Base-by-base conservation (phyloP, 306 rosid genomes). In the Castanea mollissima region DNA sequence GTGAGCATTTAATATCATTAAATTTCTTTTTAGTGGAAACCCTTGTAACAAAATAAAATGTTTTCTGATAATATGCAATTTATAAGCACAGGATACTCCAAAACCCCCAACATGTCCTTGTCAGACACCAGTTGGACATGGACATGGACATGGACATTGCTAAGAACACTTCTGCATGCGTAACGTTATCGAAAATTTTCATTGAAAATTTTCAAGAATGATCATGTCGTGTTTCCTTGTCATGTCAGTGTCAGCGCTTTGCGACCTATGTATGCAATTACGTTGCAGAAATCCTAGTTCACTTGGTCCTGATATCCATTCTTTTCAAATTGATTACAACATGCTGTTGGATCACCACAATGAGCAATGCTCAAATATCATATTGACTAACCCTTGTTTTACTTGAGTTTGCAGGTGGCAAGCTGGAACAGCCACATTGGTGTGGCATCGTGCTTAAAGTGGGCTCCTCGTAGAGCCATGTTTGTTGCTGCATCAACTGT, bases 381-480 rank as follows among this genome's bases (percentile, higher is more conserved):
- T 41, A 41, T 51, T 69, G 78, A 76, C 11, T n/a, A 20, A 27
- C n/a, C 4, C 41, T 34, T n/a, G 71, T 63, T 79, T 80, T 80
- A 57, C 54, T 51, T 82, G 73, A 55, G 46, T 55, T 7, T 52
- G 11, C 74, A 92, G 99, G 96, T 95, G 83, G 94, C 94, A 74
- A 68, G 84, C 87, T 93, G 97, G 99, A 91, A 72, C 87, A 95
- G 97, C 34, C 87, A 89, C 74, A 88, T 95, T 49, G 98, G 99
- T 3, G 96, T 90, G 54, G 89, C 97, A 31, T 95, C 83, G 2
- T 93, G 99, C 93, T 81, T 95, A 89, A 95, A 89, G 81, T 93
- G 99, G 97, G 97, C 97, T 69, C 98, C 98, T 55, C 97, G 94
- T 60, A 86, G 97, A 29, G 93, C 90, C 81, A 95, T 95, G 99